Percentiles rank a stretch among this genome's conserved stretches.
Conservation (phyloP, 192 early-diverging fungal species). For the Backusella morwellensis region DNA sequence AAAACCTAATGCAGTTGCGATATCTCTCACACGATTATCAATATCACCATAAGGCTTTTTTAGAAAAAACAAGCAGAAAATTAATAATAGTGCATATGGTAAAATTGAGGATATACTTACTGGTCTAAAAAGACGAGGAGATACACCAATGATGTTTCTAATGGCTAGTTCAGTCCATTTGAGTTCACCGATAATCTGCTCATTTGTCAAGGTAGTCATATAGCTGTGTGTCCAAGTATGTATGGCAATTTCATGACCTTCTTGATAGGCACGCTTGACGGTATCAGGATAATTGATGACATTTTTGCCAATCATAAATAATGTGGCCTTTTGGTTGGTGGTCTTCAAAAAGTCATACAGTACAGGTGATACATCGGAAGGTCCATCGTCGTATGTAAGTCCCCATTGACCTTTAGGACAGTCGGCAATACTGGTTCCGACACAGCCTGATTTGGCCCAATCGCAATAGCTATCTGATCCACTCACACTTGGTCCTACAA, state of each 20-base stretch:
- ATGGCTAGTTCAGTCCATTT: constrained; percentile 65
- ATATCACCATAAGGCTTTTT: constrained; percentile 63
- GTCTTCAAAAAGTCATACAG: constrained; percentile 44
- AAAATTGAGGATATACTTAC: constrained; percentile 17
- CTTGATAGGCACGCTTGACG: constrained; percentile 34
- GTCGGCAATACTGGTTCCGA: constrained; percentile 28
- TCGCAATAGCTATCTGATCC: constrained; percentile 39
- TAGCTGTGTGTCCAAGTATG: constrained; percentile 58
- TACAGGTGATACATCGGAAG: constrained; percentile 40
- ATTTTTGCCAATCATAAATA: constrained; percentile 55
- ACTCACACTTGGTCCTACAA: constrained; percentile 14
- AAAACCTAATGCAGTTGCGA: constrained; percentile 48
- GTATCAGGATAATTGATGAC: constrained; percentile 41
- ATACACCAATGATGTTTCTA: constrained; percentile 45
- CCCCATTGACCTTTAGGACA: constrained; percentile 58
- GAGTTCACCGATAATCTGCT: constrained; percentile 67
- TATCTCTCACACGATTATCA: constrained; percentile 62
- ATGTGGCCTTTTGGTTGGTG: constrained; percentile 48
- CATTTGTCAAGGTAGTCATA: constrained; percentile 58
- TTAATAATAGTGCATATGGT: background rate
- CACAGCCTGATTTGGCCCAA: constrained; percentile 53
- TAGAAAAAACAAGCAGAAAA: background rate
- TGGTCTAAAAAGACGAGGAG: constrained; percentile 48
- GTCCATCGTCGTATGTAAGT: constrained; percentile 60
- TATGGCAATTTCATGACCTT: constrained; percentile 41